Percentiles rank a stretch among this genome's conserved stretches.
Conservation (phyloP, 1,284 basidiomycete species). For the Apiotrichum domesticum region DNA sequence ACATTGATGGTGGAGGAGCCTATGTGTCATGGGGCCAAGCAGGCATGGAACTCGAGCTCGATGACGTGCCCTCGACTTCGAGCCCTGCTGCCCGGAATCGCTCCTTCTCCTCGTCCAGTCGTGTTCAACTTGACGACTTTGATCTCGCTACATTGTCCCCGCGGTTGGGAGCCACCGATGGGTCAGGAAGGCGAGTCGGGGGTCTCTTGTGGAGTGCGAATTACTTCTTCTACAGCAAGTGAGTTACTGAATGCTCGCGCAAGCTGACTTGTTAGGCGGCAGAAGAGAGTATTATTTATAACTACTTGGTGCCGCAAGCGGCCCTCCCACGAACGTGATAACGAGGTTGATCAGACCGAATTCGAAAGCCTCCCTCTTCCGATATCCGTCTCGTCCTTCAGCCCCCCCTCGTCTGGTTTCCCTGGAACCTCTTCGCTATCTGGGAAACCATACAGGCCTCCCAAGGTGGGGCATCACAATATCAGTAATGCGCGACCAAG, state of each 20-base stretch:
- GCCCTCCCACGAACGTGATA: conserved; percentile 13
- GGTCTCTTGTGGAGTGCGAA: conserved; percentile 93
- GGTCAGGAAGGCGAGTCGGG: conserved; percentile 54
- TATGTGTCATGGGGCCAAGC: conserved; percentile 29
- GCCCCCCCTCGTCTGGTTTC: conserved; percentile 18
- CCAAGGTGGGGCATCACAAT: conserved; percentile 14
- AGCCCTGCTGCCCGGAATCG: background rate
- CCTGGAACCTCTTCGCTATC: conserved; percentile 7
- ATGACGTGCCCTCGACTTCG: conserved; percentile 18
- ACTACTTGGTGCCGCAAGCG: conserved; percentile 82
- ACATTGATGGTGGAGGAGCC: conserved; percentile 33
- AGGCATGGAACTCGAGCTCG: conserved; percentile 28
- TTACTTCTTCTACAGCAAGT: conserved; percentile 95
- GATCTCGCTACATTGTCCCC: conserved; percentile 18
- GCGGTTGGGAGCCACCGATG: conserved; percentile 4
- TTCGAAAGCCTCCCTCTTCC: conserved; percentile 26
- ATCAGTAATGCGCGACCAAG: conserved; percentile 19
- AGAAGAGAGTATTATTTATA: conserved; percentile 88
- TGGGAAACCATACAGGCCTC: conserved; percentile 10
- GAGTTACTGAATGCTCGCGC: conserved; percentile 39
- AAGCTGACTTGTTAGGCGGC: conserved; percentile 35
- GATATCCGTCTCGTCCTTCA: conserved; percentile 28
- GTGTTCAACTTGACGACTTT: conserved; percentile 53
- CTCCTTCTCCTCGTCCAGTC: background rate
- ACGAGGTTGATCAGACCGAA: conserved; percentile 13